Evolutionary conservation across 2,329 filamentous ascomycete species (phyloP), one percentile per base, ranked within the genome.

Genomic region (Bipolaris victoriae): DNA sequence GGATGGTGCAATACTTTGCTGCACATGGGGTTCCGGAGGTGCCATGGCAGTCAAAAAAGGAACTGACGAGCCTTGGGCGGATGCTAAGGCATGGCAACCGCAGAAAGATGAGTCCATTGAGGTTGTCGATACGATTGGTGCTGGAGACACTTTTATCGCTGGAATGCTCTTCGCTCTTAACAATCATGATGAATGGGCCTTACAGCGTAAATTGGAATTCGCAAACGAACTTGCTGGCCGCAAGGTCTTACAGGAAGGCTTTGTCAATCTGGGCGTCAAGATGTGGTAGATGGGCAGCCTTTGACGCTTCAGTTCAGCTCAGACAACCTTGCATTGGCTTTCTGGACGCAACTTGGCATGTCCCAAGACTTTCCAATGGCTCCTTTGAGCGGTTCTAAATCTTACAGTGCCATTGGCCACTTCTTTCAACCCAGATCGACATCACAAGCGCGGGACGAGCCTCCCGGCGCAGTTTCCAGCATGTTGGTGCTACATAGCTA

Each of bases 131-230:
- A 83, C 88, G 5, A 83, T 91, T 59, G 90, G 89, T 52, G 89
- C 89, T 41, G 90, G 90, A 63, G 90, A 92, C 69, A 91, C 89
- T 0, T 92, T 92, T 68, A 85, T 89, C 62, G 89, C 89, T 33
- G 89, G 88, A 57, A 86, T 90, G 74, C 76, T 92, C 47, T 90
- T 87, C 75, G 82, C 80, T 35, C 73, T 90, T 59, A 75, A 83
- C 55, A 83, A 80, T 68, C 81, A 81, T 61, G 64, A 74, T 7
- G 77, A 82, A 61, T 88, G 84, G 84, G 72, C 77, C 64, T 67
- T 81, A 45, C 64, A 75, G 49, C 71, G 75, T 55, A 84, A 81
- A 65, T 71, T 90, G 58, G 73, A 69, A 31, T 89, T 90, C 75
- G 87, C 88, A 45, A 89, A 88, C 63, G 80, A 83, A 56, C 73